Conservation (phyloP, 139 green algal genomes). For the Ettlia oleoabundans region DNA sequence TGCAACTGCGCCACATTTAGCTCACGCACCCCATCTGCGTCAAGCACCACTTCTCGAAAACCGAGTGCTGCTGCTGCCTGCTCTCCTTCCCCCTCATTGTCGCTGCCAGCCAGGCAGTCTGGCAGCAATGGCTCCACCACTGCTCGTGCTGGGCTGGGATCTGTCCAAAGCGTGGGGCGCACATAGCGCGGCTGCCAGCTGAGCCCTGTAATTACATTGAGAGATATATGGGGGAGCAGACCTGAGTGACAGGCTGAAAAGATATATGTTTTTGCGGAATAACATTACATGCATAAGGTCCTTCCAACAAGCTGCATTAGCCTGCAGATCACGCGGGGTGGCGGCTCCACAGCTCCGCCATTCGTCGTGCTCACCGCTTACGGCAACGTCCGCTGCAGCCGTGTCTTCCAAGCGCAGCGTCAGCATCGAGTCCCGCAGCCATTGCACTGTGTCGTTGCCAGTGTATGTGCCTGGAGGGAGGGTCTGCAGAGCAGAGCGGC, state of each 20-base stretch:
- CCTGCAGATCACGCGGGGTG: no score
- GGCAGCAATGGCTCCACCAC: slow-evolving; percentile 53
- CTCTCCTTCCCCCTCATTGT: background rate
- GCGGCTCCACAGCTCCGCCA: background rate
- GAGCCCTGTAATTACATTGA: background rate
- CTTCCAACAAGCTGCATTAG: no score
- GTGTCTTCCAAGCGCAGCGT: slow-evolving; percentile 26
- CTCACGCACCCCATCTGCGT: background rate
- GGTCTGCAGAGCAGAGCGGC: slow-evolving; percentile 1
- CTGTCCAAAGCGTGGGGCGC: slow-evolving; percentile 39
- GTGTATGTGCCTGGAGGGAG: background rate
- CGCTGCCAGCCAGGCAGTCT: slow-evolving; percentile 1
- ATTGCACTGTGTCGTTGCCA: background rate
- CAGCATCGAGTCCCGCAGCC: slow-evolving; percentile 16
- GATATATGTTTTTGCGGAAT: no score
- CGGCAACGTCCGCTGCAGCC: slow-evolving; percentile 17
- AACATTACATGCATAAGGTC: no score
- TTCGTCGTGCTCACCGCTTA: slow-evolving; percentile 15
- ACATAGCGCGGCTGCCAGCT: slow-evolving; percentile 34
- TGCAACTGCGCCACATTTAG: no score
- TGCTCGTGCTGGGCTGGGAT: slow-evolving; percentile 32
- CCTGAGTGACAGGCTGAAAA: no score
- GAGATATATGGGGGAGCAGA: no score
- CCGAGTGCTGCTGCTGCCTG: slow-evolving; percentile 2
- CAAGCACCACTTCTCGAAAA: slow-evolving; percentile 44